These are phyloP conservation scores for Adiantum capillusveneris DNA, from an alignment of 75 land plant species.

Conservation along the genomic window DNA sequence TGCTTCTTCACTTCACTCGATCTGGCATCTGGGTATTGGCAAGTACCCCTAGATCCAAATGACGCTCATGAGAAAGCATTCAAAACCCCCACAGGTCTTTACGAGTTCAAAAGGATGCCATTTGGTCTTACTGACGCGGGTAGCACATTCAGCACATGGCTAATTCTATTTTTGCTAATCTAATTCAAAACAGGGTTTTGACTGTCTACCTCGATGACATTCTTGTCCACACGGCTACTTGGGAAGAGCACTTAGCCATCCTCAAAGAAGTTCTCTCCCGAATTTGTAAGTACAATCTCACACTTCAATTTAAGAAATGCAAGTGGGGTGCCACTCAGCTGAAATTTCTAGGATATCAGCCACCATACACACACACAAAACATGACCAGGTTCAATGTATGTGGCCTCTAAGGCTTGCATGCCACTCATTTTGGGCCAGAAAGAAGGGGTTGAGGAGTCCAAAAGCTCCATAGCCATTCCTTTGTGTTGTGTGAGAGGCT, in stretches of 20 bases:
- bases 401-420: too few relatives aligned
- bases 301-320: too few relatives aligned
- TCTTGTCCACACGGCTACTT: constrained; percentile 11
- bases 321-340: not conserved
- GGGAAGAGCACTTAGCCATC: constrained; percentile 3
- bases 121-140: not conserved
- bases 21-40: constrained; percentile 15
- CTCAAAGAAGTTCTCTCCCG: not conserved
- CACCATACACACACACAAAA: too few relatives aligned
- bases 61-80: constrained; percentile 1
- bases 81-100: not conserved
- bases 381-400: too few relatives aligned
- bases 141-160: constrained; percentile 2
- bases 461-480: too few relatives aligned
- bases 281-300: not conserved
- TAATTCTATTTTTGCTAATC: constrained; percentile 4
- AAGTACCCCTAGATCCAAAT: not conserved
- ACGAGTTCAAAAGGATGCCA: not conserved
- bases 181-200: constrained; percentile 6
- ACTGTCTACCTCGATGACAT: too few relatives aligned
- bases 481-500: too few relatives aligned
- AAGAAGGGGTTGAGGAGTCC: too few relatives aligned
- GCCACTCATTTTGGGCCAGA: too few relatives aligned
- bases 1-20: constrained; percentile 8
- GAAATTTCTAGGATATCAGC: constrained; percentile 13